phyloP scores from a whole-genome alignment of 2,329 filamentous ascomycete genomes.

The Colletotrichum higginsianum region DNA sequence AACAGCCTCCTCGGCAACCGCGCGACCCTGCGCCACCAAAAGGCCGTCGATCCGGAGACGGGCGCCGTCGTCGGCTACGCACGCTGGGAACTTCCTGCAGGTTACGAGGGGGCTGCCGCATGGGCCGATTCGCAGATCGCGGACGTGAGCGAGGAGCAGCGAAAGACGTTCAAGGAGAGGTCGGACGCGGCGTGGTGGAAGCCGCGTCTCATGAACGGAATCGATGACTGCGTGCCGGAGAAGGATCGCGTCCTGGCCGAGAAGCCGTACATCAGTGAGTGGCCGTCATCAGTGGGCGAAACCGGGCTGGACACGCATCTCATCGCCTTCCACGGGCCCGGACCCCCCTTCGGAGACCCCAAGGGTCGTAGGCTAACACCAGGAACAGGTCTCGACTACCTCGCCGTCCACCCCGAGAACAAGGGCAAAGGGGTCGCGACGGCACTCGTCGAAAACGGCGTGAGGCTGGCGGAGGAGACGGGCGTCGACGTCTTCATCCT shows the following conservation, averaged over 20 bases:
- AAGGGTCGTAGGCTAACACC: slow-evolving; percentile 1
- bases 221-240: slow-evolving; percentile 29
- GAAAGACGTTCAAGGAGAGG: slow-evolving; percentile 21
- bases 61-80: slow-evolving; percentile 46
- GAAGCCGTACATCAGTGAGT: slow-evolving; percentile 43
- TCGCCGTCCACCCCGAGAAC: slow-evolving; percentile 50
- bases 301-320: no score
- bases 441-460: slow-evolving; percentile 46
- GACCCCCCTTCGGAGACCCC: neutral
- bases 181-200: slow-evolving; percentile 38
- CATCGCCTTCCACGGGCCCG: neutral
- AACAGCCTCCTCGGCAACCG: slow-evolving; percentile 42
- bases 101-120: slow-evolving; percentile 11
- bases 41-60: slow-evolving; percentile 45
- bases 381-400: slow-evolving; percentile 46
- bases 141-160: slow-evolving; percentile 40
- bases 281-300: neutral
- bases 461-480: slow-evolving; percentile 45
- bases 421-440: slow-evolving; percentile 48
- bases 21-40: slow-evolving; percentile 43
- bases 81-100: slow-evolving; percentile 44
- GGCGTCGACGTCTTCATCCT: slow-evolving; percentile 47
- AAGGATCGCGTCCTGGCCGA: slow-evolving; percentile 29
- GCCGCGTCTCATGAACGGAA: slow-evolving; percentile 20
- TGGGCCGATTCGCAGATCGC: slow-evolving; percentile 41